These are phyloP conservation scores for Leccinum subtestaceum DNA, from an alignment of 768 basidiomycete species.

Conservation along the genomic window DNA sequence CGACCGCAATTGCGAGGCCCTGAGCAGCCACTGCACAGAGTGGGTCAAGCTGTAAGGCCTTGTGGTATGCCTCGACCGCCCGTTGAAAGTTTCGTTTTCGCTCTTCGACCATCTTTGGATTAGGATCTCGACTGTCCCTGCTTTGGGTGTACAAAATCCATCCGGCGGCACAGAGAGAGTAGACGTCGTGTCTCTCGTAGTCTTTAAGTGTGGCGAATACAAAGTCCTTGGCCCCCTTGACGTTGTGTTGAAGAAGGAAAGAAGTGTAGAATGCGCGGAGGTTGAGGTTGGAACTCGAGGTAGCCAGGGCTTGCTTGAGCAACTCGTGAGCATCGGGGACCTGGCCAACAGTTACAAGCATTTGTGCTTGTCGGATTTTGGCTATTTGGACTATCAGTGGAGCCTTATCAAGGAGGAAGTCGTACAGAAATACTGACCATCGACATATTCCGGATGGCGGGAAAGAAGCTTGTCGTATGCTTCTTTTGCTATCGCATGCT, in stretches of 20 bases:
- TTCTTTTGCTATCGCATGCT: constrained; percentile 69
- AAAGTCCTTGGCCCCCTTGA: constrained; percentile 79
- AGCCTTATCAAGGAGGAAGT: neutral
- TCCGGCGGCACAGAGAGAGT: constrained; percentile 86
- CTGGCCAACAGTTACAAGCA: constrained; percentile 67
- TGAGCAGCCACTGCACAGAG: constrained; percentile 91
- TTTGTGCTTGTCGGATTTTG: constrained; percentile 87
- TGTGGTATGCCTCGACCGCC: constrained; percentile 89
- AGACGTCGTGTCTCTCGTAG: constrained; percentile 83
- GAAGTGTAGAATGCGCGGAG: constrained; percentile 91
- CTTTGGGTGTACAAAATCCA: constrained; percentile 85
- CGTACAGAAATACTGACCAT: constrained; percentile 58
- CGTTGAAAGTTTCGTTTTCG: constrained; percentile 75
- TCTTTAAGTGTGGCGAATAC: constrained; percentile 87
- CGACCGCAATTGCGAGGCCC: constrained; percentile 90
- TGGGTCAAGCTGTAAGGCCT: constrained; percentile 81
- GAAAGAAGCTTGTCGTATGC: constrained; percentile 84
- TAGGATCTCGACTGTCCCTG: constrained; percentile 75
- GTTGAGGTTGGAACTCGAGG: constrained; percentile 77
- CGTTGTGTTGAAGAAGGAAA: constrained; percentile 80
- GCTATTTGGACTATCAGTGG: constrained; percentile 46
- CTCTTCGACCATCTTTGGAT: constrained; percentile 50
- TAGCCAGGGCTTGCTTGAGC: constrained; percentile 82
- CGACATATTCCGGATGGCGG: constrained; percentile 94
- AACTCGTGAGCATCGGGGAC: constrained; percentile 83